Conservation (phyloP, 345 rosid genomes). For the Firmiana major region DNA sequence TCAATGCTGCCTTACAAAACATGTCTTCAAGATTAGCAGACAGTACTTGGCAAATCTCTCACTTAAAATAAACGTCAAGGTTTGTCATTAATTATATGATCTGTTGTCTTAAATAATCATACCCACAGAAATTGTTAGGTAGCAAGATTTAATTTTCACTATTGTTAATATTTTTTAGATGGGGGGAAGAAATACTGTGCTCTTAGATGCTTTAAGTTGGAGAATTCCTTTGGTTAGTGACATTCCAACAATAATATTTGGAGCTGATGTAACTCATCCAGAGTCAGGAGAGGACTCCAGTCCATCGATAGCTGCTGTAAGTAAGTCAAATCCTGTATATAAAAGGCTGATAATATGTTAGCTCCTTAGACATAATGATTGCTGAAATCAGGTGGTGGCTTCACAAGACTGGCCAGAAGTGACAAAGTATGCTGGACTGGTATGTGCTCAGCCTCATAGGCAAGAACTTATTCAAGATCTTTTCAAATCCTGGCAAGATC, state of each 20-base stretch:
- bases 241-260: constrained; percentile 43
- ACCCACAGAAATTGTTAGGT: not conserved
- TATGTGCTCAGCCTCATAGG: constrained; percentile 44
- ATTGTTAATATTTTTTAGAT: constrained; percentile 9
- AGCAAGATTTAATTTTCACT: not conserved
- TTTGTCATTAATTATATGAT: not conserved
- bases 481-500: constrained; percentile 40
- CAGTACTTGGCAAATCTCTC: constrained; percentile 43
- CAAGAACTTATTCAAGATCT: constrained; percentile 45
- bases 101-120: not conserved
- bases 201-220: constrained; percentile 41
- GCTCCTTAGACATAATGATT: constrained; percentile 12
- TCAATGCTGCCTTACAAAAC: constrained; percentile 41
- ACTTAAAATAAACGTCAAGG: constrained; percentile 48
- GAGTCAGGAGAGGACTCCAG: constrained; percentile 40
- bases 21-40: constrained; percentile 35
- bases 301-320: constrained; percentile 51
- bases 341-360: not conserved
- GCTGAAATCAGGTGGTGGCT: constrained; percentile 35
- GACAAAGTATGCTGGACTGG: constrained; percentile 38
- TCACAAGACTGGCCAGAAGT: constrained; percentile 54
- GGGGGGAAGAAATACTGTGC: constrained; percentile 52
- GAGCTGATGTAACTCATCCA: constrained; percentile 54
- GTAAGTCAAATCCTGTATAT: constrained; percentile 7
- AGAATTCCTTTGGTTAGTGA: constrained; percentile 41